Base-by-base conservation (phyloP, 2,329 filamentous ascomycete species). In the Ascochyta clinopodiicola region DNA sequence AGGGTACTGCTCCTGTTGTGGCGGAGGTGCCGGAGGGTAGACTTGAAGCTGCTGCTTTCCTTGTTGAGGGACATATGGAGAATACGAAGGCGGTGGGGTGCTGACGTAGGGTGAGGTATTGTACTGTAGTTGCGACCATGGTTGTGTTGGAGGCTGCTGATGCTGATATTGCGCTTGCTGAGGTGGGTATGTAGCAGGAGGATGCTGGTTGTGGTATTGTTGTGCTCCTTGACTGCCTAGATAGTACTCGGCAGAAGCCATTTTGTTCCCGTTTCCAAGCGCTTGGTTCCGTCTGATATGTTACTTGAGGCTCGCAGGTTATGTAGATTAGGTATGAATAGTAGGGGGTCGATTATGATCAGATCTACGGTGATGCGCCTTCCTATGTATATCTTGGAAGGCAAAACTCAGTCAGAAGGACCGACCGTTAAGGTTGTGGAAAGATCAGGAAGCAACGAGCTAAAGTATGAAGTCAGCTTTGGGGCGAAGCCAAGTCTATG, bases 201-300 rank as follows among this genome's bases (percentile, higher is more conserved):
- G 53, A 10, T 59, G 55, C n/a, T 67, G 56, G 37, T 53, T 56
- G 24, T 65, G 60, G 45, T 67, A 56, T 50, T 65, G 56, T 29
- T 69, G 61, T 9, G 63, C 61, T 37, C 47, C 63, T 31, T 59
- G 56, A 22, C 65, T 67, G 52, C 68, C 69, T 13, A 62, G 44
- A 52, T 69, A 75, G 59, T 75, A 74, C 51, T 74, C 72, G 45
- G 66, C 59, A 37, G 72, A 67, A 60, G 72, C 69, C 71, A 74
- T 75, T 3, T 37, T 37, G 6, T 31, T 9, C 8, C 32, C 42
- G n/a, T n/a, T 44, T 15, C 15, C 5, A 12, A 24, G 22, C n/a
- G 21, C 22, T 51, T 40, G 24, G 13, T 51, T 36, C 1, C 4
- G 37, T 9, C 45, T 4, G 15, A 17, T n/a, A 19, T 32, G 21